These are phyloP conservation scores for Penicillium oxalicum DNA, from an alignment of 2,329 filamentous ascomycete genomes.

Conservation along the genomic window DNA sequence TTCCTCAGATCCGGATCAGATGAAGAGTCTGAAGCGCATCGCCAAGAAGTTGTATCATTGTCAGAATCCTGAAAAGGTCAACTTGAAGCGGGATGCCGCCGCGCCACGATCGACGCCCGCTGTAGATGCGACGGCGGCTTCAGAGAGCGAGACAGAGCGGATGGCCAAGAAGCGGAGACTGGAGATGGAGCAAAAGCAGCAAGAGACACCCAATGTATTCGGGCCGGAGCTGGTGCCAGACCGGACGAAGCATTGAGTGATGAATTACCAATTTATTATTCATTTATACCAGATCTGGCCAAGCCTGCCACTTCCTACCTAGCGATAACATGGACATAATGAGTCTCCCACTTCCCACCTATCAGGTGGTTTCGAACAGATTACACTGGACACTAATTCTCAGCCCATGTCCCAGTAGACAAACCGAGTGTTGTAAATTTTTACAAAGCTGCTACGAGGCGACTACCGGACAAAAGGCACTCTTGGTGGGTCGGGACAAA, in stretches of 20 bases:
- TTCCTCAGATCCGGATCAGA: conserved; percentile 34
- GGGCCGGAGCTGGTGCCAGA: conserved; percentile 34
- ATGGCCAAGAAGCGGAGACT: conserved; percentile 38
- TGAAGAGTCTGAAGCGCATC: conserved; percentile 41
- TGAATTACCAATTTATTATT: too few relatives aligned
- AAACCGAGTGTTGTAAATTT: too few relatives aligned
- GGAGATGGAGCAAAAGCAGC: conserved; percentile 23
- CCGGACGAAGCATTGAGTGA: conserved; percentile 23
- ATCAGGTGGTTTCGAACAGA: too few relatives aligned
- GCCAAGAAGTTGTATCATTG: conserved; percentile 47
- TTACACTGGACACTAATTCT: too few relatives aligned
- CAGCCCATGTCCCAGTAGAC: too few relatives aligned
- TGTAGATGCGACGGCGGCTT: conserved; percentile 21
- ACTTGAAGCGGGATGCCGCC: conserved; percentile 40
- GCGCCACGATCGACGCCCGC: conserved; percentile 18
- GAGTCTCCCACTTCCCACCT: too few relatives aligned
- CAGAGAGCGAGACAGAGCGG: conserved; percentile 34
- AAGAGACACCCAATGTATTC: conserved; percentile 28
- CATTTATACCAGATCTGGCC: too few relatives aligned
- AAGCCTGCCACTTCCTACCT: too few relatives aligned
- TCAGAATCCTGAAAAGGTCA: conserved; percentile 44
- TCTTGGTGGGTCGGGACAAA: background rate
- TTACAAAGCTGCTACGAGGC: background rate
- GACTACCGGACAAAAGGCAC: conserved; percentile 1
- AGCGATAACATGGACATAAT: too few relatives aligned